Evolutionary conservation across 116 monocot genomes (phyloP).

Genomic region (Posidonia oceanica): DNA sequence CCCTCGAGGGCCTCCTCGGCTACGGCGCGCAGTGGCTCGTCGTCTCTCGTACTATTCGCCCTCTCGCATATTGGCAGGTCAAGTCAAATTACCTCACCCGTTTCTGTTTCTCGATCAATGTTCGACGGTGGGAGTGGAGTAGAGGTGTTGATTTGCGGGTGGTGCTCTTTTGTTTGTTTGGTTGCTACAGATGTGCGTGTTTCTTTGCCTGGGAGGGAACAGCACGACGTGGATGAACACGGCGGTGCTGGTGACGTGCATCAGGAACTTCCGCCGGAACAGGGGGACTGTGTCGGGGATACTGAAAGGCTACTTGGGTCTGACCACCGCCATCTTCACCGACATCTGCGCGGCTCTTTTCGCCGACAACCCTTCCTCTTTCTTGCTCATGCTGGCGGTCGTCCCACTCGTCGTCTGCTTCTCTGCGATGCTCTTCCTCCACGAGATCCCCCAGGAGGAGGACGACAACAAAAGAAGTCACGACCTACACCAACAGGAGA

Average conservation of each 20-base stretch:
- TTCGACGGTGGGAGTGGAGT: neutral
- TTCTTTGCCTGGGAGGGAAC: conserved; percentile 91
- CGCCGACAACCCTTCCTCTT: conserved; percentile 55
- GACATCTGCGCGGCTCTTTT: conserved; percentile 87
- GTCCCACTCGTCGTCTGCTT: conserved; percentile 56
- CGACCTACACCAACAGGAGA: conserved; percentile 3
- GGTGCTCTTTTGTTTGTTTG: neutral
- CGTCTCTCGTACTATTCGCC: conserved; percentile 51
- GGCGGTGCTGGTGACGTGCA: conserved; percentile 94
- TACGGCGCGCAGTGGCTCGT: conserved; percentile 94
- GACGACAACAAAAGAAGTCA: neutral
- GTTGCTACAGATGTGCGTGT: conserved; percentile 74
- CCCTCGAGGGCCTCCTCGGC: conserved; percentile 73
- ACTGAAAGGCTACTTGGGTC: conserved; percentile 82
- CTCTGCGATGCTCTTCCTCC: conserved; percentile 83
- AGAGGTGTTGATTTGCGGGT: neutral
- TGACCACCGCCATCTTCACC: conserved; percentile 98
- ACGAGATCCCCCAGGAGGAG: conserved; percentile 23
- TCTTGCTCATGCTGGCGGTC: conserved; percentile 77
- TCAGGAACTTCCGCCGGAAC: conserved; percentile 79
- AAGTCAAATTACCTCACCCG: neutral
- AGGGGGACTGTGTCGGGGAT: conserved; percentile 85
- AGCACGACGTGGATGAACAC: conserved; percentile 99
- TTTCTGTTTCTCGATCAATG: neutral
- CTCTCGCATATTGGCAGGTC: conserved; percentile 89